Evolutionary conservation across 208 protist species (phyloP).

Genomic region (Vickermania spadyakhi): DNA sequence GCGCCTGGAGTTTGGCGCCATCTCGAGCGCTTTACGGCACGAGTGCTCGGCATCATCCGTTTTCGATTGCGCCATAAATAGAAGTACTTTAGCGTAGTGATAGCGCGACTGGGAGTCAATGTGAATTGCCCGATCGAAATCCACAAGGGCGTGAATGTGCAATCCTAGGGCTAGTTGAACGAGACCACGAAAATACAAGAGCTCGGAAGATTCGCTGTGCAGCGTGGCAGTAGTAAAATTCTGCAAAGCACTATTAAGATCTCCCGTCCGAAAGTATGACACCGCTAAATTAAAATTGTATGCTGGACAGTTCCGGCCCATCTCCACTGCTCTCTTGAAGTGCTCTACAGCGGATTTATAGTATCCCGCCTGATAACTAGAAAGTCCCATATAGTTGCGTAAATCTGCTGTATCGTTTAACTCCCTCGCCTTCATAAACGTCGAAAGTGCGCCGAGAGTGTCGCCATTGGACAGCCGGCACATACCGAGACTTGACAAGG

Average conservation of each 20-base stretch:
- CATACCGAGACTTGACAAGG: slow-evolving; percentile 33
- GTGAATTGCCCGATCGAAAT: slow-evolving; percentile 54
- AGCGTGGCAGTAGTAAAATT: slow-evolving; percentile 61
- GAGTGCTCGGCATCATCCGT: slow-evolving; percentile 21
- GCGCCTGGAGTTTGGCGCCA: slow-evolving; percentile 21
- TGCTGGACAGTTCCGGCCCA: slow-evolving; percentile 29
- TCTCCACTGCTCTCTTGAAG: slow-evolving; percentile 67
- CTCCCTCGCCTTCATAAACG: slow-evolving; percentile 47
- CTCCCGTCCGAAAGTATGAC: slow-evolving; percentile 40
- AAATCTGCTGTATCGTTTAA: slow-evolving; percentile 41
- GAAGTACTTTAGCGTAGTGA: slow-evolving; percentile 44
- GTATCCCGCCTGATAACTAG: slow-evolving; percentile 52
- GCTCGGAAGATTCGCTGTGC: slow-evolving; percentile 17
- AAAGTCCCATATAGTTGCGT: slow-evolving; percentile 70
- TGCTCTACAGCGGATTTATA: slow-evolving; percentile 28
- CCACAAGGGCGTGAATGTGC: slow-evolving; percentile 33
- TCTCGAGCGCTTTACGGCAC: slow-evolving; percentile 26
- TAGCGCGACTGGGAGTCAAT: slow-evolving; percentile 24
- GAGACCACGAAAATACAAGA: slow-evolving; percentile 74
- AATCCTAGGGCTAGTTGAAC: slow-evolving; percentile 41
- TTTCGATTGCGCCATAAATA: slow-evolving; percentile 23
- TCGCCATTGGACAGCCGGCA: slow-evolving; percentile 29
- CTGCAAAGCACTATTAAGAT: slow-evolving; percentile 42
- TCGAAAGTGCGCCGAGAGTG: slow-evolving; percentile 23
- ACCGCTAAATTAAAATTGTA: slow-evolving; percentile 69